Percentiles rank a stretch among this genome's conserved stretches.
These are phyloP conservation scores for Suillus bovinus DNA, from an alignment of 768 basidiomycete genomes.

Conservation along the genomic window DNA sequence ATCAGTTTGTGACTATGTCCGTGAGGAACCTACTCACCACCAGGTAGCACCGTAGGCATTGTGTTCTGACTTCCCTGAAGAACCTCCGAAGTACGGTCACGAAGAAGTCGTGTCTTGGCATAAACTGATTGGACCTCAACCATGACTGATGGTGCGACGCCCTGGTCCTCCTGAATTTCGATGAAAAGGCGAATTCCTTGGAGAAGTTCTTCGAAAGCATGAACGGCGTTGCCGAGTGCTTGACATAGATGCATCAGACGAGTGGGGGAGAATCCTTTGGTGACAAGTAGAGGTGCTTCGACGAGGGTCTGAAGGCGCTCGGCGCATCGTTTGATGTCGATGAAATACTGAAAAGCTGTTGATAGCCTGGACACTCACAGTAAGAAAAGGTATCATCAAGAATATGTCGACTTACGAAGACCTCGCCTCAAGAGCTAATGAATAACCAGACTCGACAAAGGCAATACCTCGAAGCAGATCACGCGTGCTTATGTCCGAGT, in stretches of 20 bases:
- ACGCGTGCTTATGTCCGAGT: slow-evolving; percentile 80
- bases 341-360: slow-evolving; percentile 19
- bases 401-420: slow-evolving; percentile 52
- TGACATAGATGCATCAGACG: slow-evolving; percentile 16
- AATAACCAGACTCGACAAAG: slow-evolving; percentile 78
- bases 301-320: slow-evolving; percentile 23
- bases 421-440: slow-evolving; percentile 61
- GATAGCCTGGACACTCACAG: slow-evolving; percentile 25
- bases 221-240: slow-evolving; percentile 19
- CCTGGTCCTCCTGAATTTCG: slow-evolving; percentile 28
- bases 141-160: slow-evolving; percentile 24
- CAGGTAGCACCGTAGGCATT: slow-evolving; percentile 35
- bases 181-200: slow-evolving; percentile 36
- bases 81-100: slow-evolving; percentile 27
- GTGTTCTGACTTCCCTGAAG: slow-evolving; percentile 19
- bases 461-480: slow-evolving; percentile 81
- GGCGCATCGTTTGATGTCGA: slow-evolving; percentile 16
- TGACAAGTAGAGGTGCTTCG: slow-evolving; percentile 21
- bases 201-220: slow-evolving; percentile 40
- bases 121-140: slow-evolving; percentile 27
- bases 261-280: background rate
- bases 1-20: background rate
- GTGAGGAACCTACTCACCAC: slow-evolving; percentile 30
- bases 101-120: slow-evolving; percentile 28
- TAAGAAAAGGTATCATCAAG: background rate